phyloP scores from a whole-genome alignment of 2,329 filamentous ascomycete species.

The Amesomyces nigricolor region DNA sequence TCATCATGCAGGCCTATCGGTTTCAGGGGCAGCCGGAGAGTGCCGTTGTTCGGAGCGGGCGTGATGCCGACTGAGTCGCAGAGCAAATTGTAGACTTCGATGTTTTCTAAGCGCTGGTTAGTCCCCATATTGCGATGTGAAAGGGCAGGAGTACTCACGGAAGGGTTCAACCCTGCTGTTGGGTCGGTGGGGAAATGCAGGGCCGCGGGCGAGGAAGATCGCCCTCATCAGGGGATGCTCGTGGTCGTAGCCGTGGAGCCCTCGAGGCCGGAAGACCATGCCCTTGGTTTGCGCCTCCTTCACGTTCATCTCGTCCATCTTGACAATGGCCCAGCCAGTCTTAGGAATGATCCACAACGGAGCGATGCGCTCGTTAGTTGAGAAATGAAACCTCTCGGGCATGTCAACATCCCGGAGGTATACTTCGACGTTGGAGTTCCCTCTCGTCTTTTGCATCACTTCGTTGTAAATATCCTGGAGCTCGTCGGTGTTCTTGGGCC shows the following conservation, averaged over 20 bases:
- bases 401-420: slow-evolving; percentile 83
- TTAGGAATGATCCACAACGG: slow-evolving; percentile 92
- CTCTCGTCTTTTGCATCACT: slow-evolving; percentile 50
- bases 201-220: slow-evolving; percentile 87
- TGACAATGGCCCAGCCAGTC: slow-evolving; percentile 87
- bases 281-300: slow-evolving; percentile 58
- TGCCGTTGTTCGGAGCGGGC: slow-evolving; percentile 81
- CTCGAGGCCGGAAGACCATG: slow-evolving; percentile 68
- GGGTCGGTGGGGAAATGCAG: slow-evolving; percentile 80
- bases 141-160: slow-evolving; percentile 55
- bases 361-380: slow-evolving; percentile 80
- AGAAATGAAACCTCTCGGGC: slow-evolving; percentile 90
- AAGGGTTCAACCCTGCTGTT: slow-evolving; percentile 77
- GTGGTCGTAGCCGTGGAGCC: slow-evolving; percentile 92
- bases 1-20: slow-evolving; percentile 58
- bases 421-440: slow-evolving; percentile 70
- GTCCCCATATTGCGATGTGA: neutral
- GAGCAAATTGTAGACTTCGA: slow-evolving; percentile 88
- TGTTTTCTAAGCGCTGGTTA: slow-evolving; percentile 62
- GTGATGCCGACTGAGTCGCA: slow-evolving; percentile 76
- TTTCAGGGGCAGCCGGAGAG: slow-evolving; percentile 64
- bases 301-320: slow-evolving; percentile 71
- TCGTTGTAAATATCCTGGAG: slow-evolving; percentile 62
- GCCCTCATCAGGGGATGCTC: slow-evolving; percentile 93
- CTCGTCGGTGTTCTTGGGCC: slow-evolving; percentile 65